Percentiles rank a stretch among this genome's conserved stretches.
Evolutionary conservation across 2,329 filamentous ascomycete species (phyloP).

Genomic region (Capronia americana): DNA sequence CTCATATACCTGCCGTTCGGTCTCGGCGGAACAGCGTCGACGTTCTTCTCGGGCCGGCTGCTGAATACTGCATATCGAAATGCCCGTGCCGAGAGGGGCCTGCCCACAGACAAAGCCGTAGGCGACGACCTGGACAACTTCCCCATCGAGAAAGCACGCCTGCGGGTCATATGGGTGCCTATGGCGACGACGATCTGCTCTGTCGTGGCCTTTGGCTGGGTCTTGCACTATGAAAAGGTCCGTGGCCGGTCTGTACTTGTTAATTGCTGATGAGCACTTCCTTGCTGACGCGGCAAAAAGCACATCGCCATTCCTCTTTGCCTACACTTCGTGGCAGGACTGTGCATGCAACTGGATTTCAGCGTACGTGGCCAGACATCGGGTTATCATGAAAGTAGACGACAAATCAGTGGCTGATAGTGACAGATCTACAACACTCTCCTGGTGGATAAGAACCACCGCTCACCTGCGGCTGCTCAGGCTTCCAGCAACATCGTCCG

Average conservation of each 20-base stretch:
- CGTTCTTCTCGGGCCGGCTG: background rate
- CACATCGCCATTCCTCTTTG: constrained; percentile 45
- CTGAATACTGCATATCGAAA: constrained; percentile 25
- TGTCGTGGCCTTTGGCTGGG: too few relatives aligned
- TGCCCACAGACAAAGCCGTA: constrained; percentile 35
- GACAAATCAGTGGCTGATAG: background rate
- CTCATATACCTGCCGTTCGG: constrained; percentile 54
- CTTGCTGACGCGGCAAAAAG: constrained; percentile 47
- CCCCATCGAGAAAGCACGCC: constrained; percentile 45
- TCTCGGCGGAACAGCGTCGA: background rate
- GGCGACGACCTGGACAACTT: constrained; percentile 53
- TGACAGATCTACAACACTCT: constrained; percentile 12
- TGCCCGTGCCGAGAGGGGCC: constrained; percentile 26
- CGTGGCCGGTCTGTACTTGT: too few relatives aligned
- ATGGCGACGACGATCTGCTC: constrained; percentile 31
- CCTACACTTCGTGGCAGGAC: constrained; percentile 33
- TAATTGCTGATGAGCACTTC: constrained; percentile 52
- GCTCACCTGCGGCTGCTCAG: constrained; percentile 43
- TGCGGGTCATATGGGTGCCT: constrained; percentile 41
- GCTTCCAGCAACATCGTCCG: constrained; percentile 46
- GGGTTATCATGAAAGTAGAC: background rate
- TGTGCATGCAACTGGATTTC: background rate
- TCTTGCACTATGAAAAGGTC: too few relatives aligned
- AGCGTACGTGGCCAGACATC: too few relatives aligned
- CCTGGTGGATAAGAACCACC: constrained; percentile 24